Conservation (phyloP, 2,329 filamentous ascomycete species). For the Aciculosporium take region DNA sequence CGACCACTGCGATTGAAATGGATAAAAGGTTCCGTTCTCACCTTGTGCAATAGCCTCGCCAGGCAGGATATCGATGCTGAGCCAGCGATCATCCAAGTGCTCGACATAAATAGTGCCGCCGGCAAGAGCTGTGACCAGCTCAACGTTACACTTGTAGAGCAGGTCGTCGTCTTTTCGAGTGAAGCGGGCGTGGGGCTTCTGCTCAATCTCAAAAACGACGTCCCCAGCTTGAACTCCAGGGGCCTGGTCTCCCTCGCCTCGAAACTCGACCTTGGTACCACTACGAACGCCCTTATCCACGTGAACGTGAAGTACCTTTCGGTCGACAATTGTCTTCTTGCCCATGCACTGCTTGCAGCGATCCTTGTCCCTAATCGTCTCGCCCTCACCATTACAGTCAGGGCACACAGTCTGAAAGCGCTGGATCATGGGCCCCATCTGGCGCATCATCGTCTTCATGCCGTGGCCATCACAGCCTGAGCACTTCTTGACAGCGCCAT, state of each 20-base stretch:
- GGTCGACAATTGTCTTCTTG: slow-evolving; percentile 96
- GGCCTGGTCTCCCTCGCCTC: slow-evolving; percentile 89
- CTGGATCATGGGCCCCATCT: slow-evolving; percentile 99
- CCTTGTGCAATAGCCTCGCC: slow-evolving; percentile 90
- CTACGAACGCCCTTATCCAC: slow-evolving; percentile 88
- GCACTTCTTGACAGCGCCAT: slow-evolving; percentile 92
- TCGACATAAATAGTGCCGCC: slow-evolving; percentile 86
- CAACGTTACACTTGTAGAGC: slow-evolving; percentile 88
- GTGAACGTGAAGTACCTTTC: slow-evolving; percentile 96
- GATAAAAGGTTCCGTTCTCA: slow-evolving; percentile 31
- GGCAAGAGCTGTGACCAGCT: slow-evolving; percentile 85
- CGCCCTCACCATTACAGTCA: slow-evolving; percentile 94
- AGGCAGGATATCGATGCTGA: slow-evolving; percentile 81
- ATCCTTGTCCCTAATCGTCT: slow-evolving; percentile 93
- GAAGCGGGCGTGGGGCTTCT: slow-evolving; percentile 95
- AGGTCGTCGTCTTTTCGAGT: slow-evolving; percentile 93
- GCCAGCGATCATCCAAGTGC: slow-evolving; percentile 94
- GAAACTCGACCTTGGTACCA: slow-evolving; percentile 94
- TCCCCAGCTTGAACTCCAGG: slow-evolving; percentile 89
- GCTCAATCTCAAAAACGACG: slow-evolving; percentile 96
- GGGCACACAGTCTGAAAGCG: slow-evolving; percentile 98
- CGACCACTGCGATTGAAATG: no score
- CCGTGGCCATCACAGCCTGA: slow-evolving; percentile 80
- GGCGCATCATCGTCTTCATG: slow-evolving; percentile 99
- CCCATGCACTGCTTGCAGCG: slow-evolving; percentile 91